A percentile compares a stretch with the other conserved stretches of the same genome.
These are phyloP conservation scores for Paracoccidioides brasiliensis DNA, from an alignment of 2,329 filamentous ascomycete genomes.

Conservation along the genomic window DNA sequence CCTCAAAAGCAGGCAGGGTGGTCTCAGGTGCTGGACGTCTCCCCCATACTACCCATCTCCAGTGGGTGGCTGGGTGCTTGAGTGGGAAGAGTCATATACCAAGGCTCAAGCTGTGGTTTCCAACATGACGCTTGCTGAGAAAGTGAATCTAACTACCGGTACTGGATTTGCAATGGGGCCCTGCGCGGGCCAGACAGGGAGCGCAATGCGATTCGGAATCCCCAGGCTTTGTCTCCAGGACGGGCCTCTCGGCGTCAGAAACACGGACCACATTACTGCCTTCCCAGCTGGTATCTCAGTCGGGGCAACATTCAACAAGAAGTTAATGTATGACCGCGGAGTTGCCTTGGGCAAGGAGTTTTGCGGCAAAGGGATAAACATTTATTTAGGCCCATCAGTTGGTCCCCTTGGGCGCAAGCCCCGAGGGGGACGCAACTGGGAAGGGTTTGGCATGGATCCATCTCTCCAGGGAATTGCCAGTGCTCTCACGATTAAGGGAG, in stretches of 20 bases:
- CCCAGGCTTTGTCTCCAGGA: constrained; percentile 61
- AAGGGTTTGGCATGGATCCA: constrained; percentile 59
- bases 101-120: constrained; percentile 57
- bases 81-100: constrained; percentile 56
- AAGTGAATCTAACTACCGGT: constrained; percentile 63
- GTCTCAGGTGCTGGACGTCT: constrained; percentile 16
- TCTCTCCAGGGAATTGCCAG: constrained; percentile 45
- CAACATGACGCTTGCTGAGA: constrained; percentile 68
- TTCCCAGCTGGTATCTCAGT: constrained; percentile 70
- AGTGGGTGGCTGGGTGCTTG: constrained; percentile 54
- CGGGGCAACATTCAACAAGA: constrained; percentile 63
- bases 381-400: constrained; percentile 57
- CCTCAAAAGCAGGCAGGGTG: neutral
- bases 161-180: constrained; percentile 59
- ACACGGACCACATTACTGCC: constrained; percentile 60
- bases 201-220: constrained; percentile 55
- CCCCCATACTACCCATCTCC: constrained; percentile 61
- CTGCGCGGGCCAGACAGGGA: constrained; percentile 67
- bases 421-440: constrained; percentile 61
- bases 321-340: constrained; percentile 54
- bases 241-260: constrained; percentile 55
- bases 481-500: constrained; percentile 41
- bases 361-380: constrained; percentile 58
- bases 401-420: constrained; percentile 61
- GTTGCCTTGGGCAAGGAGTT: constrained; percentile 58